A percentile compares a stretch with the other conserved stretches of the same genome.
Evolutionary conservation across 148 eudicot genomes (phyloP).

Genomic region (Persicaria tinctoria): DNA sequence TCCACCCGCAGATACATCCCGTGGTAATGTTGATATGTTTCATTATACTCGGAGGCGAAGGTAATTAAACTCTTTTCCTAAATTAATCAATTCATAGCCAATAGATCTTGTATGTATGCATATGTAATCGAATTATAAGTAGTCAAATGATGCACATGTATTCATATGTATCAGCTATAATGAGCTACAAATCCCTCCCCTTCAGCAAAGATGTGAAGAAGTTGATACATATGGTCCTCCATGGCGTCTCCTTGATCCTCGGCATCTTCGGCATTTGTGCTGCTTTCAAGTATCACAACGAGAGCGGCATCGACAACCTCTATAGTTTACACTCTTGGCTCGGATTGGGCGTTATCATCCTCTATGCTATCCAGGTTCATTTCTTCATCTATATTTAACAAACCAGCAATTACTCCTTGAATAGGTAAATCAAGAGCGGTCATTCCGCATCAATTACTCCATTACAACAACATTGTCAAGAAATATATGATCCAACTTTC

Average conservation of each 20-base stretch:
- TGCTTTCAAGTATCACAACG: constrained; percentile 84
- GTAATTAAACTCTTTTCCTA: constrained; percentile 23
- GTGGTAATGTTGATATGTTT: constrained; percentile 83
- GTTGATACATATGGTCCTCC: constrained; percentile 68
- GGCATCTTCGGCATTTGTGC: constrained; percentile 70
- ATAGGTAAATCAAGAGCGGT: no score
- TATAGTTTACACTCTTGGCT: constrained; percentile 96
- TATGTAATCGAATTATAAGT: neutral
- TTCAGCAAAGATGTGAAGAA: constrained; percentile 65
- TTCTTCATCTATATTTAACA: neutral
- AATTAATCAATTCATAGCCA: neutral
- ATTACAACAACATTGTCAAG: no score
- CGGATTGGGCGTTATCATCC: constrained; percentile 66
- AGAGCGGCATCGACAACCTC: constrained; percentile 59
- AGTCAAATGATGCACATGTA: no score
- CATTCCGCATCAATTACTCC: no score
- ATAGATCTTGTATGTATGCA: neutral
- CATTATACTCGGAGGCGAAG: constrained; percentile 83
- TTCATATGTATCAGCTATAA: constrained; percentile 46
- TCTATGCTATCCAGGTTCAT: constrained; percentile 80
- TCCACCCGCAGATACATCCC: constrained; percentile 57
- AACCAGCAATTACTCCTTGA: no score
- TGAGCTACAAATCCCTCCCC: constrained; percentile 80
- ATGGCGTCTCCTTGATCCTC: constrained; percentile 66
- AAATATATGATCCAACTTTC: no score